These are phyloP conservation scores for Papiliotrema laurentii DNA, from an alignment of 1,284 basidiomycete genomes.

Conservation along the genomic window DNA sequence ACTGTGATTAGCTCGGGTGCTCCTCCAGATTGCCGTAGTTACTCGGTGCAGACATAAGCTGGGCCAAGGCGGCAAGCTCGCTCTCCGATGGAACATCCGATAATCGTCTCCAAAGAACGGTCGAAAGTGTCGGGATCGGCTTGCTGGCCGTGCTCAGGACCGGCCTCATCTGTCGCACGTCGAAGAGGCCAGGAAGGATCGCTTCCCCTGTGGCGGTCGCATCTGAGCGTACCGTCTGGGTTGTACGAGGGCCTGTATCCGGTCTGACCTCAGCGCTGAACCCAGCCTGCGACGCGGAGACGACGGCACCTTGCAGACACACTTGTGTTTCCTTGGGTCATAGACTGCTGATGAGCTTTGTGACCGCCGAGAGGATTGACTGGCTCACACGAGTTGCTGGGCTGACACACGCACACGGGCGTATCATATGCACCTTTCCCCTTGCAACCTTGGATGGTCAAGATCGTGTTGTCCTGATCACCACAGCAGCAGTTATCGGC, in stretches of 20 bases:
- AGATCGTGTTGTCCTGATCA: slow-evolving; percentile 5
- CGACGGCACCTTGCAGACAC: not conserved
- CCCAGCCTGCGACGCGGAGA: not conserved
- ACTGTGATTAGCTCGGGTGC: slow-evolving; percentile 5
- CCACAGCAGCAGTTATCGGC: slow-evolving; percentile 5
- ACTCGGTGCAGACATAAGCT: slow-evolving; percentile 21
- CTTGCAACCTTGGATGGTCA: slow-evolving; percentile 1
- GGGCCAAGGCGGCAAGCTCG: slow-evolving; percentile 18
- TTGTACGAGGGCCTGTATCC: slow-evolving; percentile 5
- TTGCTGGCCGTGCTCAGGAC: too few species aligned
- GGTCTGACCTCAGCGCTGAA: slow-evolving; percentile 3
- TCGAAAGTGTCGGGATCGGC: too few species aligned
- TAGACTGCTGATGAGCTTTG: not conserved
- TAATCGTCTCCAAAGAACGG: slow-evolving; percentile 10
- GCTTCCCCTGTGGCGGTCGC: not conserved
- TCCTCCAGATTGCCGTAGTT: not conserved
- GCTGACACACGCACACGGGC: slow-evolving; percentile 5
- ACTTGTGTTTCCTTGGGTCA: slow-evolving; percentile 1
- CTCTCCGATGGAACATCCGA: slow-evolving; percentile 13
- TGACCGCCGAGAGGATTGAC: not conserved
- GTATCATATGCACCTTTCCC: not conserved
- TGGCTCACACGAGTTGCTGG: not conserved
- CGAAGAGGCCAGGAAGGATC: too few species aligned
- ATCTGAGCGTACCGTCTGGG: slow-evolving; percentile 3
- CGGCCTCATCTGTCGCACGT: too few species aligned